Evolutionary conservation across 805 yeast species (phyloP).

Genomic region (Suhomyces xylopsoci): DNA sequence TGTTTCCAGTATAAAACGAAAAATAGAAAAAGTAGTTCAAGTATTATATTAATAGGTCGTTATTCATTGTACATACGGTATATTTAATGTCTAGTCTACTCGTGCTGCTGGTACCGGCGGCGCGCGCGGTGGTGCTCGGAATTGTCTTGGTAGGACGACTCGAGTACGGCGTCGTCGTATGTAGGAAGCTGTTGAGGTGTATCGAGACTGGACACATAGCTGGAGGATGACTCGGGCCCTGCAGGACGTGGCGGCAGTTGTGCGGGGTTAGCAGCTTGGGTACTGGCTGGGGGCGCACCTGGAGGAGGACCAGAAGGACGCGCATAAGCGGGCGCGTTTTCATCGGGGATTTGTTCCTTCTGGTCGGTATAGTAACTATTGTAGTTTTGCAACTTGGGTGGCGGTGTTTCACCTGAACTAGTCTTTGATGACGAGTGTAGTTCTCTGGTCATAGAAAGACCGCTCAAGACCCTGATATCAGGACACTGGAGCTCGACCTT

Average conservation of each 20-base stretch:
- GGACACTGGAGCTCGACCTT: conserved; percentile 30
- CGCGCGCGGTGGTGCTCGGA: conserved; percentile 33
- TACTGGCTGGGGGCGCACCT: not conserved
- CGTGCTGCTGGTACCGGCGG: conserved; percentile 32
- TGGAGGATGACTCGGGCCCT: not conserved
- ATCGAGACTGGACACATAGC: not conserved
- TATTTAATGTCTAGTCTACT: conserved; percentile 20
- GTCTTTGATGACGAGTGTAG: conserved; percentile 24
- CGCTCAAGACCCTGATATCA: conserved; percentile 34
- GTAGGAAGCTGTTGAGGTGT: conserved; percentile 25
- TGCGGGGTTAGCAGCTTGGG: not conserved
- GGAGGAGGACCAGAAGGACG: conserved; percentile 1
- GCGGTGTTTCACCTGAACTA: conserved; percentile 9
- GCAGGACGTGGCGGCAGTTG: not conserved
- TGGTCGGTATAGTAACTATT: not conserved
- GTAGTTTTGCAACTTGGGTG: not conserved
- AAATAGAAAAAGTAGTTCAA: too few relatives aligned
- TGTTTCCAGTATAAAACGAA: too few relatives aligned
- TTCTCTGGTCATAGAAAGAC: conserved; percentile 24
- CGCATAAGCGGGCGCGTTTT: not conserved
- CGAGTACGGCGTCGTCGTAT: conserved; percentile 36
- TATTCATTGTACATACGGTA: not conserved
- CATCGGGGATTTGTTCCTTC: not conserved
- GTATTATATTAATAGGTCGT: not conserved
- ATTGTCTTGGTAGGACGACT: conserved; percentile 27